Conservation (phyloP, 148 eudicot species). For the Silene conica region DNA sequence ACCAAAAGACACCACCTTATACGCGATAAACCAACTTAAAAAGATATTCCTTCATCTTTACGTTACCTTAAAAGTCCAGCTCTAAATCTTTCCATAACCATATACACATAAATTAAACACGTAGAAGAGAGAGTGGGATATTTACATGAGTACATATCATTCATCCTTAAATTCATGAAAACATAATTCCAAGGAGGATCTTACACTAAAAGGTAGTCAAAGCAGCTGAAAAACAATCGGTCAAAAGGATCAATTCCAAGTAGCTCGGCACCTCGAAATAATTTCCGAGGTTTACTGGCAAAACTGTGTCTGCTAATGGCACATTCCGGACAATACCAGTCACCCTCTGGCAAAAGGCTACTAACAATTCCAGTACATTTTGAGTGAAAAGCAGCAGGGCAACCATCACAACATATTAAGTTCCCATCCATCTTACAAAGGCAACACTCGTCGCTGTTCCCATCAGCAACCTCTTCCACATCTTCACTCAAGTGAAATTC, state of each 20-base stretch:
- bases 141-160: background rate
- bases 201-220: slow-evolving; percentile 95
- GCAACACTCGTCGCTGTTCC: slow-evolving; percentile 94
- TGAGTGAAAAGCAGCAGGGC: slow-evolving; percentile 94
- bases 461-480: slow-evolving; percentile 51
- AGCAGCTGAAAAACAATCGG: slow-evolving; percentile 60
- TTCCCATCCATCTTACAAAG: slow-evolving; percentile 96
- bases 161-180: background rate
- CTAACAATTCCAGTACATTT: slow-evolving; percentile 79
- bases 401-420: slow-evolving; percentile 96
- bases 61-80: background rate
- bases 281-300: slow-evolving; percentile 50
- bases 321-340: slow-evolving; percentile 97
- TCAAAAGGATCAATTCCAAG: slow-evolving; percentile 80
- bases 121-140: background rate
- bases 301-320: slow-evolving; percentile 40
- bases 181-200: slow-evolving; percentile 29
- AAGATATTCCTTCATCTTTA: background rate
- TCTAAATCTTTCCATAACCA: background rate
- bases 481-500: slow-evolving; percentile 46
- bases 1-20: background rate
- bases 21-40: background rate
- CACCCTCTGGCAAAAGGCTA: slow-evolving; percentile 82
- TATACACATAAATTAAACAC: background rate
- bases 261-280: slow-evolving; percentile 78